These are phyloP conservation scores for Verticillium dahliae DNA, from an alignment of 2,329 filamentous ascomycete genomes.

Conservation along the genomic window DNA sequence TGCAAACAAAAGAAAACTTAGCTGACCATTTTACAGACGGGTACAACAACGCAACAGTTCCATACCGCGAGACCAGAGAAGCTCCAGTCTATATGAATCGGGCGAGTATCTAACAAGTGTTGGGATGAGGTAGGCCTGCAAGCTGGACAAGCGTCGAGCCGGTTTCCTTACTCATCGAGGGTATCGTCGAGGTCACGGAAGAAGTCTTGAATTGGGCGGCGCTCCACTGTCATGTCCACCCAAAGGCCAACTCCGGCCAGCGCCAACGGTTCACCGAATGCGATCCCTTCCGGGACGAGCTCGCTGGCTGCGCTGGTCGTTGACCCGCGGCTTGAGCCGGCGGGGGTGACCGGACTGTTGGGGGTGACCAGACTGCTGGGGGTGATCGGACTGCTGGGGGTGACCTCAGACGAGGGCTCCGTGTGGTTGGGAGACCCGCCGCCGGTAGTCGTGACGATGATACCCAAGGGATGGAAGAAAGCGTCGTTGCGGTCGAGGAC, in stretches of 20 bases:
- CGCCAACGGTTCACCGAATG: neutral
- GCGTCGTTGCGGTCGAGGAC: neutral
- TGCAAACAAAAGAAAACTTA: no score
- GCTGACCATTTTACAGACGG: neutral
- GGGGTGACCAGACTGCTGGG: neutral
- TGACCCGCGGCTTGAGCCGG: neutral
- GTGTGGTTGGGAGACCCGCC: neutral
- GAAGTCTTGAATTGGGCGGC: neutral
- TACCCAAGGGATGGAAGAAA: neutral
- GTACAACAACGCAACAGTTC: neutral
- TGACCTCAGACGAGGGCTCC: neutral
- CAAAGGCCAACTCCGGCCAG: neutral
- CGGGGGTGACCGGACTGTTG: neutral
- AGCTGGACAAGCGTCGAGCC: neutral
- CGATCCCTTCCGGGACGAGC: neutral
- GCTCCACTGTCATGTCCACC: neutral
- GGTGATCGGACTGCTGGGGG: no score
- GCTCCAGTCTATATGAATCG: neutral
- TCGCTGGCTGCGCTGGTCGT: neutral
- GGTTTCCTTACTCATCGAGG: neutral
- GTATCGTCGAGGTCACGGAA: neutral
- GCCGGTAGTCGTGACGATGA: neutral
- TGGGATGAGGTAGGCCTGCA: neutral
- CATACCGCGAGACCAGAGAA: neutral
- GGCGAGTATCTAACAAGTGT: neutral